A percentile compares a stretch with the other conserved stretches of the same genome.
Conservation (phyloP, 305 asterid species). For the Fraxinus ornus region DNA sequence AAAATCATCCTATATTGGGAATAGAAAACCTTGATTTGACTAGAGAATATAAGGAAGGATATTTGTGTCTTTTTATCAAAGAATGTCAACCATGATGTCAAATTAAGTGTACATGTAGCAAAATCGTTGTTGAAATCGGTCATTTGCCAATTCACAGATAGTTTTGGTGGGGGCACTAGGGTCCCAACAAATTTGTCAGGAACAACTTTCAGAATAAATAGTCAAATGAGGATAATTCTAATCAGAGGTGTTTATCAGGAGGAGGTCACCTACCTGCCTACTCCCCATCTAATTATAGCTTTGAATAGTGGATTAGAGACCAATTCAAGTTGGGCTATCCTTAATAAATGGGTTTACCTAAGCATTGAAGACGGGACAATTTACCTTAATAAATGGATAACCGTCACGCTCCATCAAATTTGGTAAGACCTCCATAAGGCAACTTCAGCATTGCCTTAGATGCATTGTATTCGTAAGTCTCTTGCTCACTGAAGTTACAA, state of each 20-base stretch:
- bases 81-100: too few species aligned
- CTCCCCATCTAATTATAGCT: slow-evolving; percentile 22
- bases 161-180: slow-evolving; percentile 31
- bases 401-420: background rate
- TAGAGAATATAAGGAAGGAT: too few species aligned
- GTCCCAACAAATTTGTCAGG: slow-evolving; percentile 34
- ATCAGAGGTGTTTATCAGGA: slow-evolving; percentile 24
- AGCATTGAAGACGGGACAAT: background rate
- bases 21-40: too few species aligned
- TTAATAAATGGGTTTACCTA: too few species aligned
- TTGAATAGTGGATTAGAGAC: slow-evolving; percentile 31
- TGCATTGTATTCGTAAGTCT: background rate
- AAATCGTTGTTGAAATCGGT: slow-evolving; percentile 23
- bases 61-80: too few species aligned
- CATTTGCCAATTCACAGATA: slow-evolving; percentile 32
- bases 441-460: background rate
- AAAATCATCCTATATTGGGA: too few species aligned
- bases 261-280: slow-evolving; percentile 23
- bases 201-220: slow-evolving; percentile 22
- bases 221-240: slow-evolving; percentile 20
- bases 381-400: background rate
- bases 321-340: slow-evolving; percentile 17
- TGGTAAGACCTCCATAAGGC: background rate
- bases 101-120: too few species aligned
- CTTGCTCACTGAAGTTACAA: background rate